phyloP scores from a whole-genome alignment of 768 basidiomycete species.

The Leccinellum rugosiceps region DNA sequence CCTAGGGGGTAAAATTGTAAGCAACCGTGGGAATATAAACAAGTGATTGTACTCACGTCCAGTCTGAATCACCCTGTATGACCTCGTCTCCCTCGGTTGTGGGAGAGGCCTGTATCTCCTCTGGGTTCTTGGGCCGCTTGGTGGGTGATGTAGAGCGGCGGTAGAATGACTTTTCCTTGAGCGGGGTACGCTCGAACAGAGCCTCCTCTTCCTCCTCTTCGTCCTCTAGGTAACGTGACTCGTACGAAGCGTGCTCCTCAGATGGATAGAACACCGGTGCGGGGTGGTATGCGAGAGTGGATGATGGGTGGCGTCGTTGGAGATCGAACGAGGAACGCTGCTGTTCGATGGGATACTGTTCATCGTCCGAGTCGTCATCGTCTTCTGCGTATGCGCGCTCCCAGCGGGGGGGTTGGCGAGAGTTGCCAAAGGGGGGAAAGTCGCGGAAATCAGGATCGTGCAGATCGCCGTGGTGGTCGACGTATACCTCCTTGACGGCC shows the following conservation, averaged over 20 bases:
- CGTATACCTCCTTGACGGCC: slow-evolving; percentile 39
- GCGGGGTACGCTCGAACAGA: slow-evolving; percentile 17
- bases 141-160: slow-evolving; percentile 19
- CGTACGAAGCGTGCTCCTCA: slow-evolving; percentile 32
- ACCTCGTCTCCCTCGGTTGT: slow-evolving; percentile 6
- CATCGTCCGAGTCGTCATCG: slow-evolving; percentile 29
- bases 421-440: slow-evolving; percentile 43
- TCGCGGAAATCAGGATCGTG: slow-evolving; percentile 69
- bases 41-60: slow-evolving; percentile 28
- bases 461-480: slow-evolving; percentile 59
- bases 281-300: slow-evolving; percentile 18
- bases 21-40: not conserved
- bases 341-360: slow-evolving; percentile 20
- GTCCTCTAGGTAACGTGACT: slow-evolving; percentile 25
- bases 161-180: slow-evolving; percentile 26
- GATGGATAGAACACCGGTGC: slow-evolving; percentile 23
- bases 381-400: slow-evolving; percentile 32
- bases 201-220: slow-evolving; percentile 27
- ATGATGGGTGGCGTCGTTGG: slow-evolving; percentile 25
- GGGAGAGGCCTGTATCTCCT: slow-evolving; percentile 17
- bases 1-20: slow-evolving; percentile 29
- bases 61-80: slow-evolving; percentile 25
- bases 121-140: slow-evolving; percentile 11
- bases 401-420: slow-evolving; percentile 33
- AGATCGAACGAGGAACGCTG: slow-evolving; percentile 18